Evolutionary conservation across 345 rosid genomes (phyloP).

Genomic region (Dovyalis caffra): DNA sequence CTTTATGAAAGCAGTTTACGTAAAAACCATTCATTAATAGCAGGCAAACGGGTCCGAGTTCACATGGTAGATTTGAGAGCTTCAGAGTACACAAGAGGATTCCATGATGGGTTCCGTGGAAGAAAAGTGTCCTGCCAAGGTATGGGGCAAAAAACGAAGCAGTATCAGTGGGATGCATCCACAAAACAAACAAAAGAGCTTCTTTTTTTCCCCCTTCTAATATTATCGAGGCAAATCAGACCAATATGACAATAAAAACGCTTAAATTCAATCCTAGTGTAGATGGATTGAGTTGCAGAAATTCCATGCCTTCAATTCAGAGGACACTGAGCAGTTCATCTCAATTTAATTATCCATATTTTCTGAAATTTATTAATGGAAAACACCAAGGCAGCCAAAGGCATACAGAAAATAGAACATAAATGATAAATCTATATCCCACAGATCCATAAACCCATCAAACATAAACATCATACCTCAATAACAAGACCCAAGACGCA

Average conservation of each 20-base stretch:
- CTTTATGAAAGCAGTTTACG: background rate
- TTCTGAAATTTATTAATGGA: background rate
- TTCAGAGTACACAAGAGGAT: constrained; percentile 41
- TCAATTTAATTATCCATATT: background rate
- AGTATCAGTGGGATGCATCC: background rate
- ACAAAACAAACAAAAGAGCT: background rate
- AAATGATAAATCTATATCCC: background rate
- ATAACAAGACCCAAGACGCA: background rate
- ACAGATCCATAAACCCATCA: too few species aligned
- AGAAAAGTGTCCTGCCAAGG: constrained; percentile 71
- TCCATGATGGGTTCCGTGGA: constrained; percentile 59
- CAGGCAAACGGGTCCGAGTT: background rate
- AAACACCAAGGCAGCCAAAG: background rate
- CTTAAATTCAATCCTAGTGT: background rate
- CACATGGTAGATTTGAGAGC: constrained; percentile 45
- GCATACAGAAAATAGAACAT: background rate
- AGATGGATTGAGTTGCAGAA: background rate
- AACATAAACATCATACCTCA: background rate
- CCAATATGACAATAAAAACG: background rate
- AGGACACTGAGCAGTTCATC: background rate
- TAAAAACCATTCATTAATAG: background rate
- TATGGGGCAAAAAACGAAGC: background rate
- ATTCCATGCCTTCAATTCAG: background rate
- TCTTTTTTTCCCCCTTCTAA: too few species aligned
- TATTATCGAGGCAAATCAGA: background rate